Base-by-base conservation (phyloP, 331 rosid genomes). In the Phaseolus coccineus region DNA sequence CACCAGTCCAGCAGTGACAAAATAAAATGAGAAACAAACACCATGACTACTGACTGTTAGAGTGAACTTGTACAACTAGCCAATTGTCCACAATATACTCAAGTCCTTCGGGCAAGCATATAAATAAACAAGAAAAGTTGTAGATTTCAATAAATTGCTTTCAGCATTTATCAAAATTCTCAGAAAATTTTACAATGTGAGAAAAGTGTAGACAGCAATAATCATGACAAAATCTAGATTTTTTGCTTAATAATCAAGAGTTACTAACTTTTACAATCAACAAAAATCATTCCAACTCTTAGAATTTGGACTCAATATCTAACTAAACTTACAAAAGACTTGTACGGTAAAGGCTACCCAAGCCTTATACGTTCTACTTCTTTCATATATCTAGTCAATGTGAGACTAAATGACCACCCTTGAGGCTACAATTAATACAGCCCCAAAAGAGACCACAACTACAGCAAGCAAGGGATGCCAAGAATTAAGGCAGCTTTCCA, bases 61-160 rank as follows among this genome's bases (percentile, higher is more conserved):
- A 33, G 64, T 56, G 71, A 77, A 84, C 51, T 59, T n/a, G 33
- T 28, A 69, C 76, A 70, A 63, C 66, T 70, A 31, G 8, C 14
- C 73, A 76, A 19, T 50, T 65, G 61, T 67, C 56, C 61, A 50
- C 47, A 13, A 67, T 27, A 69, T 74, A 24, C 35, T 64, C 8
- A 8, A 80, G 19, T 63, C 46, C 42, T 35, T 44, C 15, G 5
- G 19, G 56, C 22, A 48, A 67, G 76, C 55, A 69, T n/a, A 61
- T 31, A 19, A 19, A 40, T 58, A 58, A 57, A 78, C 58, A 53
- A 42, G 46, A 46, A 64, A 33, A 52, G 52, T 51, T 40, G 28
- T 42, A 74, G 47, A 4, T 46, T 59, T 58, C 6, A 13, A 31
- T 52, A 71, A 69, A 57, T 39, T 69, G 33, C 74, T 22, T 9